Base-by-base conservation (phyloP, 129 eudicot species). In the Glebionis coronaria region DNA sequence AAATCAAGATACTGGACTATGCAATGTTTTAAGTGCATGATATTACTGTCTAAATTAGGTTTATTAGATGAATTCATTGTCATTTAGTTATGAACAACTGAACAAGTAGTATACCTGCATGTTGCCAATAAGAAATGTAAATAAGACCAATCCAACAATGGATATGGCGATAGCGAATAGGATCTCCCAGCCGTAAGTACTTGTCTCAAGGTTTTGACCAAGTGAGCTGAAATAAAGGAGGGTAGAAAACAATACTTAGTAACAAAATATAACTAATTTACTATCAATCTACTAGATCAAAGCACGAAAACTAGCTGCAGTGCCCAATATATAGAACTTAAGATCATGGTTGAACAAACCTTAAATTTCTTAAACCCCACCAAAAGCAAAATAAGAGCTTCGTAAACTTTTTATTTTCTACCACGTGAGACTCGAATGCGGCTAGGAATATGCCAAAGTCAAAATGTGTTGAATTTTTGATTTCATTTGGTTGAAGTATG, bases 351-450 rank as follows among this genome's bases (percentile, higher is more conserved):
- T 55, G 65, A 57, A 73, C 82, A 52, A 50, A 82, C 87, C 87
- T 90, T 73, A 90, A 70, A 75, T 56, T 86, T 65, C 84, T 73
- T 77, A 92, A 79, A 20, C 98, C 98, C 90, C 94, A 91, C 98
- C 98, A 91, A 49, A 91, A 91, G 82, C 96, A 88, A 55, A 79
- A 91, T 15, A 86, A 57, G 28, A 85, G 58, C 46, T 92, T 92
- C 56, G 73, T 73, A 16, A 92, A 92, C 49, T 78, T 61, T 68
- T 55, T 70, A 14, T 80, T 70, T 59, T 82, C 85, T 14, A 81
- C 87, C 15, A 85, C 80, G 19, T 46, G 63, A 69, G 87, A 83
- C 74, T 78, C 73, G 42, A 92, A 82, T 58, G 98, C 98, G 44
- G 80, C 89, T 63, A 82, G 85, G 53, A 77, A 79, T 62, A 92